Evolutionary conservation across 1,284 basidiomycete species (phyloP), one percentile per base, ranked within the genome.

Genomic region (Laetiporus sulphureus): DNA sequence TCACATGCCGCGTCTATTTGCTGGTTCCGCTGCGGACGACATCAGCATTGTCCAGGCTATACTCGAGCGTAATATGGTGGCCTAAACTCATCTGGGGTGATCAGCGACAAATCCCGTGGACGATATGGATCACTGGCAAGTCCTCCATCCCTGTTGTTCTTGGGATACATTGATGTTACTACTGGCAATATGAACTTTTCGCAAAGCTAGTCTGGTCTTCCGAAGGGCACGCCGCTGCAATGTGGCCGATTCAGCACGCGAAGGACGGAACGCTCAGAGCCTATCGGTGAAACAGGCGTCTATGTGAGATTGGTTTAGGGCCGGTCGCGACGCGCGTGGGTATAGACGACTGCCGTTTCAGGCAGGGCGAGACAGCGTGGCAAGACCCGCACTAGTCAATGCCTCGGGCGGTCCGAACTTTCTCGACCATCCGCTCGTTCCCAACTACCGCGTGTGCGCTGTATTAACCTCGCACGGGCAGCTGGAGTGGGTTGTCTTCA

Each of bases 371-470:
- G 8, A 27, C 25, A 7, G 25, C 8, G 25, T 27, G 7, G 13
- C 25, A 13, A 7, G 25, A 27, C 25, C 13, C 13, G 7, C 8
- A 13, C 25, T 27, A 27, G 25, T 13, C 13, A 16, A 6, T 16
- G 36, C 36, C n/a, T n/a, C n/a, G n/a, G n/a, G 36, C 36, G 24
- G 24, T 18, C 32, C 22, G 34, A 43, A 38, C 34, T 32, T 41
- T 44, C 34, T 38, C 42, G 46, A 42, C 38, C 36, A 4, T 27
- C 39, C 34, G 35, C 25, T 24, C 31, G 22, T 32, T 39, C 40
- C 40, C 38, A 32, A 43, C 43, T 41, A 47, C 51, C 51, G 50
- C 51, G 51, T 51, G 51, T 46, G 47, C 44, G 25, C 37, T 42
- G 15, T 34, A 40, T 38, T 48, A 42, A 38, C 44, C 36, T 38